These are phyloP conservation scores for Amborella trichopoda DNA, from an alignment of 164 flowering plant genomes.

Conservation along the genomic window DNA sequence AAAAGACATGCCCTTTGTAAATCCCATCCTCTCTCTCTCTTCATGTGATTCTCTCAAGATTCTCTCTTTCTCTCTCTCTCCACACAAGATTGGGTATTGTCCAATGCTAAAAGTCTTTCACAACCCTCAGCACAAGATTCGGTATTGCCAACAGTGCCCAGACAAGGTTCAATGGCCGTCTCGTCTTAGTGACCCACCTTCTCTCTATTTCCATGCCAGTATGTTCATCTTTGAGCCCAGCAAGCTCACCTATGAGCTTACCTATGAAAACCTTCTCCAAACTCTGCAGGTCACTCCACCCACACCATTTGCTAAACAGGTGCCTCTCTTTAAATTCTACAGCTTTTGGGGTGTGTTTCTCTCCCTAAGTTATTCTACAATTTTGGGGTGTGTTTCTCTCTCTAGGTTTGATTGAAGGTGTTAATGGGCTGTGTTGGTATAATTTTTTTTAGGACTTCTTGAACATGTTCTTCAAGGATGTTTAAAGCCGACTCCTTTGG, in stretches of 20 bases:
- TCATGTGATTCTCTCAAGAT: too few relatives aligned
- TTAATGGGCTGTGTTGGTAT: too few relatives aligned
- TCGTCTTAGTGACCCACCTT: conserved; percentile 10
- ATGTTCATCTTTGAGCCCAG: conserved; percentile 17
- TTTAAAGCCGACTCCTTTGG: conserved; percentile 28
- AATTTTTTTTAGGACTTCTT: conserved; percentile 39
- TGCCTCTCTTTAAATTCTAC: too few relatives aligned
- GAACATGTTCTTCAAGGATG: conserved; percentile 29
- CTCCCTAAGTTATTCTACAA: background rate
- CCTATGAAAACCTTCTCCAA: conserved; percentile 10
- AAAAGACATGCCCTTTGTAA: too few relatives aligned
- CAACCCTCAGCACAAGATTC: conserved; percentile 11
- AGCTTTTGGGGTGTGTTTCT: background rate
- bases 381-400: too few relatives aligned
- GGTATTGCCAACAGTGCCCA: conserved; percentile 20
- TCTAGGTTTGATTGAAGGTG: too few relatives aligned
- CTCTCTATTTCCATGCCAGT: conserved; percentile 16
- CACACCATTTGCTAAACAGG: conserved; percentile 16
- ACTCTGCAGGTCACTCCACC: conserved; percentile 8
- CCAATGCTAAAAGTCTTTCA: too few relatives aligned
- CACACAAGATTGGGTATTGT: too few relatives aligned
- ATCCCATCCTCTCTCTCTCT: too few relatives aligned
- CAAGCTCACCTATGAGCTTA: conserved; percentile 8
- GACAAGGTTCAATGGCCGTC: conserved; percentile 15
- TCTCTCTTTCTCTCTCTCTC: too few relatives aligned